Evolutionary conservation across 257 asterid genomes (phyloP).

Genomic region (Sherardia arvensis): DNA sequence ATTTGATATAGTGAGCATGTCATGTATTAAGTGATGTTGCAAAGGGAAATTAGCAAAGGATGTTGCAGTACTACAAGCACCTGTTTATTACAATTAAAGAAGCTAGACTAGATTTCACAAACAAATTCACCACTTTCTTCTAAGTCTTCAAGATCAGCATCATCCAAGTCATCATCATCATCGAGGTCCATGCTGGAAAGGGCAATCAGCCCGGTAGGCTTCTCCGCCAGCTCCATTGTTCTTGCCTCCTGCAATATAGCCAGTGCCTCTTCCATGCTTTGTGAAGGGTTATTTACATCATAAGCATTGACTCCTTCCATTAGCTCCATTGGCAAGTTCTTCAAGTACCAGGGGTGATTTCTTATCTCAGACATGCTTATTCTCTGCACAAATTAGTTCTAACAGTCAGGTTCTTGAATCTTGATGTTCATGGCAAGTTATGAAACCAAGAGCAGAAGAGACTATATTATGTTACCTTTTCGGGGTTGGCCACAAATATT

Average conservation of each 20-base stretch:
- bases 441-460: neutral
- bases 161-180: conserved; percentile 15
- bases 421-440: neutral
- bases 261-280: conserved; percentile 31
- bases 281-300: conserved; percentile 30
- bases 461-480: conserved; percentile 18
- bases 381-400: conserved; percentile 17
- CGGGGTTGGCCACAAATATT: conserved; percentile 35
- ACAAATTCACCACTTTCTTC: conserved; percentile 32
- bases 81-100: neutral
- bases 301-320: conserved; percentile 25
- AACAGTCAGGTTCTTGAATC: neutral
- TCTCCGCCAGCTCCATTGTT: conserved; percentile 5
- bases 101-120: conserved; percentile 16
- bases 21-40: too few relatives aligned
- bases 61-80: neutral
- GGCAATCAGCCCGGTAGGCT: conserved; percentile 4
- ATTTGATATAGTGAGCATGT: too few relatives aligned
- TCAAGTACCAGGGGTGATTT: conserved; percentile 33
- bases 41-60: neutral
- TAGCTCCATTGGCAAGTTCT: conserved; percentile 32
- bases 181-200: conserved; percentile 29
- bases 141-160: conserved; percentile 27
- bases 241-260: conserved; percentile 29
- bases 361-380: conserved; percentile 31